phyloP scores from a whole-genome alignment of 306 rosid species.

The Corylus heterophylla region DNA sequence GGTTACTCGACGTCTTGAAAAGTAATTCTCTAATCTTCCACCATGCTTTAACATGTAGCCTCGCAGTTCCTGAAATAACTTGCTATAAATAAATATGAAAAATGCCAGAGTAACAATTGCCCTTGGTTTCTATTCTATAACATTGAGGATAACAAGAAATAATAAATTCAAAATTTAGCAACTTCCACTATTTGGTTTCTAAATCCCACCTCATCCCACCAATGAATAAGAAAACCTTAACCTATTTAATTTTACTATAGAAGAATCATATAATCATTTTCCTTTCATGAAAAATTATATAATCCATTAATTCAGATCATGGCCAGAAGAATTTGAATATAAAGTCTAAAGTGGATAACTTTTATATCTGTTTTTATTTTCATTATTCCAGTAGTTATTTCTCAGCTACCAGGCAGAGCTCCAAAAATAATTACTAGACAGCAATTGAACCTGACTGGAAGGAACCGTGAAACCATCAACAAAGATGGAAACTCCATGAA shows the following conservation, averaged over 20 bases:
- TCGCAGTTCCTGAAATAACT: constrained; percentile 71
- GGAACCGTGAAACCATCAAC: constrained; percentile 95
- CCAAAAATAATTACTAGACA: constrained; percentile 3
- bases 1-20: constrained; percentile 72
- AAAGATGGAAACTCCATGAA: constrained; percentile 77
- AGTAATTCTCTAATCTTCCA: constrained; percentile 87
- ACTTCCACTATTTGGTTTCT: not conserved
- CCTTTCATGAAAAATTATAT: not conserved
- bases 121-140: not conserved
- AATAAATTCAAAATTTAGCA: not conserved
- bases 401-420: constrained; percentile 10
- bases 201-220: not conserved
- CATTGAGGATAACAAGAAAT: not conserved
- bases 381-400: not conserved
- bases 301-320: not conserved
- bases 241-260: not conserved
- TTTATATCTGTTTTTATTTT: not conserved
- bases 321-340: not conserved
- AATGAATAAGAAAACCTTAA: not conserved
- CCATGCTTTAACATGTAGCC: constrained; percentile 77
- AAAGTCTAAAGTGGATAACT: not conserved
- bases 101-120: constrained; percentile 3
- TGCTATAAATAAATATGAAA: constrained; percentile 3
- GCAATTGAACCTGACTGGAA: constrained; percentile 63
- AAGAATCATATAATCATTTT: not conserved